Percentiles rank a stretch among this genome's conserved stretches.
Conservation (phyloP, 1,284 basidiomycete genomes). For the Cutaneotrichosporon mucoides region DNA sequence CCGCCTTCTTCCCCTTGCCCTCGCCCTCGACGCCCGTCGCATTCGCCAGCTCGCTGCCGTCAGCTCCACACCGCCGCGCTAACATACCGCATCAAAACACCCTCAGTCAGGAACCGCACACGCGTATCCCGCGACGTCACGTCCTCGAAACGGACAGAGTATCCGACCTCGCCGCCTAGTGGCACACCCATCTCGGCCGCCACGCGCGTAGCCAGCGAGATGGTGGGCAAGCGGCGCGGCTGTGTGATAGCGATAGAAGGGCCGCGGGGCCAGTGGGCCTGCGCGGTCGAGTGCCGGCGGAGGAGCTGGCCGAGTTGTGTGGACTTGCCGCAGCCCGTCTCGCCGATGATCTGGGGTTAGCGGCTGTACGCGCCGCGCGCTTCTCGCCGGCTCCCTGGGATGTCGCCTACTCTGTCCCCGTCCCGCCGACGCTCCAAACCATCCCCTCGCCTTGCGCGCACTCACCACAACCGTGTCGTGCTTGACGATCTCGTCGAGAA, state of each 20-base stretch:
- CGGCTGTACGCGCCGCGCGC: too few relatives aligned
- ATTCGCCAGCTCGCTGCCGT: background rate
- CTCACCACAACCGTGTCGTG: constrained; percentile 78
- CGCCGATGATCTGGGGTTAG: constrained; percentile 64
- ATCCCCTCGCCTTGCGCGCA: background rate
- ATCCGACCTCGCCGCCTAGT: constrained; percentile 76
- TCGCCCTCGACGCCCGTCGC: background rate
- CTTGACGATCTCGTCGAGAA: constrained; percentile 66
- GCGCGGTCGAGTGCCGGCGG: constrained; percentile 51
- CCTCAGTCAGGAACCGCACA: constrained; percentile 95
- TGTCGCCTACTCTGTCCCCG: too few relatives aligned
- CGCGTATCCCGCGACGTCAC: constrained; percentile 60
- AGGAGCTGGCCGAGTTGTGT: constrained; percentile 93
- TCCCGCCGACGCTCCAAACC: too few relatives aligned
- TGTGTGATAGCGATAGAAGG: constrained; percentile 85
- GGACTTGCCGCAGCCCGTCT: constrained; percentile 97
- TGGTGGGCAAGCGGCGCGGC: constrained; percentile 89
- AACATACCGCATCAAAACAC: constrained; percentile 75
- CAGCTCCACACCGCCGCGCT: constrained; percentile 18
- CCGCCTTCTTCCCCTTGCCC: background rate
- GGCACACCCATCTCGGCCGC: constrained; percentile 71
- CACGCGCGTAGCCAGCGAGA: constrained; percentile 84
- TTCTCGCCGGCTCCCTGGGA: too few relatives aligned
- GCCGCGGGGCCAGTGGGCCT: constrained; percentile 45
- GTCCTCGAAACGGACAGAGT: constrained; percentile 95